Conservation (phyloP, 73 alveolate genomes). For the Paramecium octaurelia region DNA sequence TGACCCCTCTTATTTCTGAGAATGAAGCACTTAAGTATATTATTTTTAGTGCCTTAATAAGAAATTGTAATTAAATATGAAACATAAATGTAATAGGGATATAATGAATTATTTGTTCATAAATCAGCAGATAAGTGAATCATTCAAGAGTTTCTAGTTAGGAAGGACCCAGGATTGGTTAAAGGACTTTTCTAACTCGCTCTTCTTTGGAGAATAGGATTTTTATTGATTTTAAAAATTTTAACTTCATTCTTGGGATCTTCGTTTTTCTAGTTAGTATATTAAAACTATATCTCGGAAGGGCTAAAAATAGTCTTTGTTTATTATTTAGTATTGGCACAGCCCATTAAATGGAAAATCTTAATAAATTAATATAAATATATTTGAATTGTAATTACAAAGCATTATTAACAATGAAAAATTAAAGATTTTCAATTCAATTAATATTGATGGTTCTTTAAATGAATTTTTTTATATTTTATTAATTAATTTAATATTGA, state of each 20-base stretch:
- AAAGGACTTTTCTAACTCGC: background rate
- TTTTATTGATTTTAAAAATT: background rate
- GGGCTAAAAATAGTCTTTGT: background rate
- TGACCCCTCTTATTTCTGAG: background rate
- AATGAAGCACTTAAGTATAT: background rate
- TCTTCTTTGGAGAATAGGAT: background rate
- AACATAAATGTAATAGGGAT: background rate
- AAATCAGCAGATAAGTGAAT: background rate
- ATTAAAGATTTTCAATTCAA: background rate
- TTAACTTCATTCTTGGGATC: background rate
- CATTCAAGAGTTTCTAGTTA: background rate
- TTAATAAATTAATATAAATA: background rate
- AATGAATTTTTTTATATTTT: background rate
- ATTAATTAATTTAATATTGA: background rate
- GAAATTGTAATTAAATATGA: background rate
- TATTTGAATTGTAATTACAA: background rate
- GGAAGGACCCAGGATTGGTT: background rate
- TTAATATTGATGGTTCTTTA: background rate
- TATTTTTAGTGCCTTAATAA: background rate
- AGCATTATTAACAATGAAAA: background rate
- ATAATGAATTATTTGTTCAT: background rate
- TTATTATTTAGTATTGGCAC: background rate
- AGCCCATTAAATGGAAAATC: background rate
- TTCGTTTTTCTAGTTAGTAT: background rate
- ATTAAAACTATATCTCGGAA: background rate